Evolutionary conservation across 768 basidiomycete species (phyloP), one percentile per base, ranked within the genome.

Genomic region (Floccularia luteovirens): DNA sequence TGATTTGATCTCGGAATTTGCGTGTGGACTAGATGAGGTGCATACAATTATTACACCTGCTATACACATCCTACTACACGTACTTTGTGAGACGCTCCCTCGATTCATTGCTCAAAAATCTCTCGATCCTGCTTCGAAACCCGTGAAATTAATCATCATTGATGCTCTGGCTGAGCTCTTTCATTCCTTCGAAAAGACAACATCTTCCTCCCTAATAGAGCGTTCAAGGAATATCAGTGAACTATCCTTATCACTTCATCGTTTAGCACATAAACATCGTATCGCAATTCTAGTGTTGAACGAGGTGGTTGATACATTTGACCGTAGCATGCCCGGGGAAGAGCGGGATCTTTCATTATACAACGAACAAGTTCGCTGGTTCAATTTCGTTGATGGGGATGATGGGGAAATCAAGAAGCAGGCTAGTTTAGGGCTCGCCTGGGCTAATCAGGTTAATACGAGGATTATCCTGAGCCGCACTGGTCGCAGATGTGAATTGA

Each of bases 401-500:
- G 69, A 74, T 0, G 75, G 75, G 1, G 77, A 78, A 43, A 64
- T 71, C 42, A 60, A 56, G 32, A 90, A 91, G 53, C 86, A 94
- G 59, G 90, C 87, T 0, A 77, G 75, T 27, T 64, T 98, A 2
- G 93, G 93, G 2, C 77, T 96, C 37, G 81, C 79, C 6, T 98
- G 94, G 94, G 86, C 93, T 12, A 97, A 94, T 58, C 84, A 90
- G 51, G 69, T 98, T 42, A 93, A 94, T 49, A 73, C 71, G 3
- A 75, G 94, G 17, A 72, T 97, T 33, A 81, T 94, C 70, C 72
- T 96, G 38, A 75, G 73, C 31, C 75, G 89, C 22, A 92, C 91
- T 0, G 75, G 74, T 7, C 67, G 89, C 44, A 70, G 82, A 42
- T 69, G 77, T 33, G 67, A 78, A 43, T 54, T 84, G 20, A 60